Conservation (phyloP, 345 rosid genomes). For the Trapa incisa region DNA sequence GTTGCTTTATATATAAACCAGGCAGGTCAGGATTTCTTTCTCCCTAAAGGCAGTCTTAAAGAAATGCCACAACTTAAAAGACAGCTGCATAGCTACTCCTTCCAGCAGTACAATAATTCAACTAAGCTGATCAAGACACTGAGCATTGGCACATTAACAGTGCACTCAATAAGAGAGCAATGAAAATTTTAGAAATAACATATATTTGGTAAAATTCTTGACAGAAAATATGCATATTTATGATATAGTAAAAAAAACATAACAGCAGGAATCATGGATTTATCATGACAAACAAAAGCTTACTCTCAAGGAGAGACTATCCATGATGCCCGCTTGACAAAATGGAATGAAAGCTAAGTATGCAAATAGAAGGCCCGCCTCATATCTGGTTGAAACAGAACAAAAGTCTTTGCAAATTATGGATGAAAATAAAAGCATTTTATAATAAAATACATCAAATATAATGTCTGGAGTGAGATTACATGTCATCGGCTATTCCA, state of each 20-base stretch:
- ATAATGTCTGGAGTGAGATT: constrained; percentile 1
- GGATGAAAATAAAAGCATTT: background rate
- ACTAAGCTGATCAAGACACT: background rate
- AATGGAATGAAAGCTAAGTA: constrained; percentile 91
- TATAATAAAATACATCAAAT: constrained; percentile 2
- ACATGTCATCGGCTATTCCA: constrained; percentile 97
- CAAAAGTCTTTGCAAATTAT: constrained; percentile 7
- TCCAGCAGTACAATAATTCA: background rate
- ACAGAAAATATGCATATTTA: background rate
- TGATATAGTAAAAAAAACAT: too few relatives aligned
- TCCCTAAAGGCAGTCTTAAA: background rate
- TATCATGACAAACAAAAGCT: background rate
- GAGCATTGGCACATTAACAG: background rate
- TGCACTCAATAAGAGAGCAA: background rate
- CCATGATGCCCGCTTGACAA: constrained; percentile 72
- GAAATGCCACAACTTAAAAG: background rate
- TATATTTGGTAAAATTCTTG: background rate
- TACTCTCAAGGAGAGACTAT: constrained; percentile 84
- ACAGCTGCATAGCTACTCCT: background rate
- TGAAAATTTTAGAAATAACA: background rate
- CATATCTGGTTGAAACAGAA: constrained; percentile 44
- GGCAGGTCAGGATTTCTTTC: background rate
- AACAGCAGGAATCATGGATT: too few relatives aligned
- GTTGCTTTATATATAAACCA: background rate
- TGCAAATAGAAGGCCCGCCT: constrained; percentile 89